Conservation (phyloP, 768 basidiomycete species). For the Udeniomyces megalosporus region DNA sequence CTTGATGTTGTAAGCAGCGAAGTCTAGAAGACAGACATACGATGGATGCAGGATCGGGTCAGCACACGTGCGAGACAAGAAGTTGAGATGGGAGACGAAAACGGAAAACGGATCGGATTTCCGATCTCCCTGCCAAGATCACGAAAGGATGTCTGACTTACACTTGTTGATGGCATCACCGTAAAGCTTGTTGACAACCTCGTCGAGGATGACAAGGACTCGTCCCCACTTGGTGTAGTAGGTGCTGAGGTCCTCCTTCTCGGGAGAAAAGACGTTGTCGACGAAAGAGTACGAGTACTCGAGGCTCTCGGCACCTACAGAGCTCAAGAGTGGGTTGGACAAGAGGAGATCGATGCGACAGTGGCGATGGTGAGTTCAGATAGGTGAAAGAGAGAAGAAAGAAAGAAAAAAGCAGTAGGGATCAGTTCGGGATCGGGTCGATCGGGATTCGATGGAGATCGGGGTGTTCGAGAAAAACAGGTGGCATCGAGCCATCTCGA, state of each 20-base stretch:
- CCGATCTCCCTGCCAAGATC: too few relatives aligned
- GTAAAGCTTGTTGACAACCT: slow-evolving; percentile 18
- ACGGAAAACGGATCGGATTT: too few relatives aligned
- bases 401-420: background rate
- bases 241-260: slow-evolving; percentile 24
- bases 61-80: too few relatives aligned
- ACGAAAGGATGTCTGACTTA: background rate
- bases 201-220: slow-evolving; percentile 30
- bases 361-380: background rate
- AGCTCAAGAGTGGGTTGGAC: background rate
- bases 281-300: slow-evolving; percentile 24
- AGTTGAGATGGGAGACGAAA: too few relatives aligned
- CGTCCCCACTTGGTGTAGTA: slow-evolving; percentile 29
- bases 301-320: background rate
- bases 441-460: background rate
- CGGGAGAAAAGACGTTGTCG: slow-evolving; percentile 27
- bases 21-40: slow-evolving; percentile 25
- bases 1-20: slow-evolving; percentile 26
- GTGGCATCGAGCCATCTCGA: background rate
- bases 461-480: too few relatives aligned
- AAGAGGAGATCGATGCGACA: background rate
- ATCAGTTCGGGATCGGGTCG: too few relatives aligned
- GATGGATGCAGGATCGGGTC: slow-evolving; percentile 18
- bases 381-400: background rate
- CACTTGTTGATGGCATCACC: slow-evolving; percentile 1